Base-by-base conservation (phyloP, 2,329 filamentous ascomycete genomes). In the Ceratocystis lukuohia region DNA sequence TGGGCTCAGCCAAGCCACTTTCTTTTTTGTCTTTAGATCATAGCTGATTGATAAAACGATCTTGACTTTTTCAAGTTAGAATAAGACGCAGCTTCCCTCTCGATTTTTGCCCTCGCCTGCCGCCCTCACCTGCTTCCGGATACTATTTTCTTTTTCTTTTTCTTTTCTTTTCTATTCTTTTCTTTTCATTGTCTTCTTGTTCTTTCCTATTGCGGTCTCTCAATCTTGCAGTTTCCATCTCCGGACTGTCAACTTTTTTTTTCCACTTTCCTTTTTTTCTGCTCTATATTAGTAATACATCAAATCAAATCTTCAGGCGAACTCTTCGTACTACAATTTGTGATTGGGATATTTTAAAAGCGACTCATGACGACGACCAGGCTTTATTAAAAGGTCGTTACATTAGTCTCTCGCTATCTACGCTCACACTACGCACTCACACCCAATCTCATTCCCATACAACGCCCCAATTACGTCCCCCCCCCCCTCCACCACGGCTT, bases 211-310 rank as follows among this genome's bases (percentile, higher is more conserved):
- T 22, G n/a, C 46, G 46, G 20, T 22, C 7, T 10, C 48, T 50
- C 48, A 10, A 50, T 50, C 48, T 50, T 12, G 17, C 6, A 50
- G n/a, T 22, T 50, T 50, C 48, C 48, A 50, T 41, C 37, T 41
- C 37, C 10, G 12, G 30, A 22, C 53, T 33, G 6, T 28, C 28
- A 57, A 57, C 53, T 7, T n/a, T 53, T n/a, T n/a, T 25, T 57
- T 28, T 22, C 2, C 28, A 33, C 22, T 33, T 57, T 57, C 25
- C 28, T 28, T 57, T 57, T 57, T 57, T 28, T 22, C 30, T 30
- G 22, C 48, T 20, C 48, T 57, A 57, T 15, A 57, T 57, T 57
- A 57, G 53, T 57, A 57, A 57, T 57, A 57, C 25, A 57, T 57
- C 53, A 57, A 57, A 57, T 17, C 53, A 17, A 30, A 5, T 17